These are phyloP conservation scores for Hibiscus mutabilis DNA, from an alignment of 345 rosid genomes.

Conservation along the genomic window DNA sequence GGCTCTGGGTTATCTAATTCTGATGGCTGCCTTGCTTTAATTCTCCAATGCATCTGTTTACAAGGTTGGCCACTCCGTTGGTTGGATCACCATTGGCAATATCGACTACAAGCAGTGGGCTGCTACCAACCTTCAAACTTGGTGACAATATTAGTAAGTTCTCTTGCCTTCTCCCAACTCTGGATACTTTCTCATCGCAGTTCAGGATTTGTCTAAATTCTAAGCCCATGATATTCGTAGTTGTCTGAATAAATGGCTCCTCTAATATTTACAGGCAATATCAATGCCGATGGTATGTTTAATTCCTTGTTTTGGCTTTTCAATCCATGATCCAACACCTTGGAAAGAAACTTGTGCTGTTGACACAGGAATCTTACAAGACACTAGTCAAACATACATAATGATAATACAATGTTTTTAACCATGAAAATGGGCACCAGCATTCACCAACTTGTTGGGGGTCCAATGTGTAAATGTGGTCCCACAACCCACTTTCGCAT, in stretches of 20 bases:
- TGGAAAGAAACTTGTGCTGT: not conserved
- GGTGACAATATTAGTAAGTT: slow-evolving; percentile 69
- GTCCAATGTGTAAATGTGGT: not conserved
- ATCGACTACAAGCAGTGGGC: slow-evolving; percentile 83
- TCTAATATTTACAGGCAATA: too few species aligned
- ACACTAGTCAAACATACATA: not conserved
- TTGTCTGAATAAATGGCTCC: too few species aligned
- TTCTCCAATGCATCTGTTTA: slow-evolving; percentile 43
- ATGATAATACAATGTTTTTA: too few species aligned
- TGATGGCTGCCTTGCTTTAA: slow-evolving; percentile 16
- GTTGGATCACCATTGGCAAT: slow-evolving; percentile 91
- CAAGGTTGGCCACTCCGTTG: slow-evolving; percentile 85
- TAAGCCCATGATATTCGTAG: too few species aligned
- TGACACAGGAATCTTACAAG: too few species aligned
- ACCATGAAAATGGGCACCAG: not conserved
- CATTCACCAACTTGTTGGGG: slow-evolving; percentile 4
- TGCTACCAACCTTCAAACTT: slow-evolving; percentile 57
- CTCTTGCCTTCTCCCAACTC: not conserved
- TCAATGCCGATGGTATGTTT: too few species aligned
- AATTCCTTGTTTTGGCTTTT: slow-evolving; percentile 1
- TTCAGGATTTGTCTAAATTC: not conserved
- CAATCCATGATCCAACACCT: not conserved
- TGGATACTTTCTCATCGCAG: not conserved
- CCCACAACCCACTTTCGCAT: slow-evolving; percentile 1
- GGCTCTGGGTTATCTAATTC: slow-evolving; percentile 14